A percentile compares a stretch with the other conserved stretches of the same genome.
Evolutionary conservation across 495 filamentous ascomycete species (phyloP).

Genomic region (Lophiostoma macrostomum): DNA sequence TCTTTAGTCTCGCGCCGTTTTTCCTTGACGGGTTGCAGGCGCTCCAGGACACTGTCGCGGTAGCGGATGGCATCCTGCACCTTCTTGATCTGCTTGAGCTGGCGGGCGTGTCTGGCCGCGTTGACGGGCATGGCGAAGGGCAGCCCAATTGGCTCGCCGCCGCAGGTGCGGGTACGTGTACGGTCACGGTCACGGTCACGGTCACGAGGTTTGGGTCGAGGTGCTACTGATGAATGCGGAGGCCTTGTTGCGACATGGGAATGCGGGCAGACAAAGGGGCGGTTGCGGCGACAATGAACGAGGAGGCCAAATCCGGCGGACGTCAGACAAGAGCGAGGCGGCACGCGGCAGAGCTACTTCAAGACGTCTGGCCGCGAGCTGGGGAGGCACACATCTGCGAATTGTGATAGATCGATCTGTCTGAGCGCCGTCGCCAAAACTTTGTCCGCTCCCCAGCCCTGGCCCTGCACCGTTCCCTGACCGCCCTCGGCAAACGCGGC

Average conservation of each 20-base stretch:
- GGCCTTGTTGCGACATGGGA: background rate
- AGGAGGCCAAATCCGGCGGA: background rate
- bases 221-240: conserved; percentile 5
- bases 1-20: background rate
- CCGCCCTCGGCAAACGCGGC: conserved; percentile 1
- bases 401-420: background rate
- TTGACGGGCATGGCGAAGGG: background rate
- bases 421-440: background rate
- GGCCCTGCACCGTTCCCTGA: background rate
- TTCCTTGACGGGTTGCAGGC: background rate
- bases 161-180: background rate
- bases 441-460: background rate
- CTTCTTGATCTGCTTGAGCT: conserved; percentile 14
- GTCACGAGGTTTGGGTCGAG: too few relatives aligned
- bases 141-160: background rate
- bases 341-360: background rate
- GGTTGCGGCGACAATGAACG: background rate
- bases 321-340: background rate
- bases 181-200: background rate
- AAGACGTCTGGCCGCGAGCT: background rate
- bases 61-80: conserved; percentile 5
- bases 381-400: background rate
- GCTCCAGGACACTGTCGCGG: background rate
- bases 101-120: background rate
- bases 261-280: background rate